Conservation (phyloP, 164 flowering plant genomes). For the Taxillus chinensis region DNA sequence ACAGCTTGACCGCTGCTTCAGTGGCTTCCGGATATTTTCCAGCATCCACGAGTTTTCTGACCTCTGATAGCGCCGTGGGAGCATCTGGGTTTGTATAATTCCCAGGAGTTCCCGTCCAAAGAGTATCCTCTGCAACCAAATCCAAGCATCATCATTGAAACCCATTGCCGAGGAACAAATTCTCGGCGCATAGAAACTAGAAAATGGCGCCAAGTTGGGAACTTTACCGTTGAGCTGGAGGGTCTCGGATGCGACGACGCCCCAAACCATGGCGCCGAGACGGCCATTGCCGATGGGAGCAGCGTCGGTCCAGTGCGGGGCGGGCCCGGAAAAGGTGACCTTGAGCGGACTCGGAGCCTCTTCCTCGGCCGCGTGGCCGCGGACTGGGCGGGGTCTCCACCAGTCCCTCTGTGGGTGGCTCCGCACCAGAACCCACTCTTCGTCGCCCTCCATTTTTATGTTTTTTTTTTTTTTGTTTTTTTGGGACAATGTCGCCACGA, state of each 20-base stretch:
- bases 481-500: too few species aligned
- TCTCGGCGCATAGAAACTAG: too few species aligned
- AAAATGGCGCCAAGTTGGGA: too few species aligned
- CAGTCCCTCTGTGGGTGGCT: slow-evolving; percentile 29
- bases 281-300: slow-evolving; percentile 90
- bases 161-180: neutral
- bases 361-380: slow-evolving; percentile 2
- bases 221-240: slow-evolving; percentile 75
- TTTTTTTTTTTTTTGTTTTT: neutral
- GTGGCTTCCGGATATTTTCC: slow-evolving; percentile 67
- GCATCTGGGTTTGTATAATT: slow-evolving; percentile 59
- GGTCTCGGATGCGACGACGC: slow-evolving; percentile 59
- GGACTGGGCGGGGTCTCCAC: slow-evolving; percentile 38
- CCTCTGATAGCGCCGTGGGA: slow-evolving; percentile 53
- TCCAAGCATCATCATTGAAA: neutral
- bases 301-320: slow-evolving; percentile 91
- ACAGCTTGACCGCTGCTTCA: slow-evolving; percentile 44
- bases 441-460: slow-evolving; percentile 22
- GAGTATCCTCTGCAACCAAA: slow-evolving; percentile 48
- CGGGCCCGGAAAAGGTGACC: slow-evolving; percentile 49
- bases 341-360: slow-evolving; percentile 30
- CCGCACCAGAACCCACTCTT: slow-evolving; percentile 52
- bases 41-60: slow-evolving; percentile 66
- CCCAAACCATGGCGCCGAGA: slow-evolving; percentile 96
- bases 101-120: slow-evolving; percentile 91